Conservation (phyloP, 2,329 filamentous ascomycete genomes). For the Exophiala sp. region DNA sequence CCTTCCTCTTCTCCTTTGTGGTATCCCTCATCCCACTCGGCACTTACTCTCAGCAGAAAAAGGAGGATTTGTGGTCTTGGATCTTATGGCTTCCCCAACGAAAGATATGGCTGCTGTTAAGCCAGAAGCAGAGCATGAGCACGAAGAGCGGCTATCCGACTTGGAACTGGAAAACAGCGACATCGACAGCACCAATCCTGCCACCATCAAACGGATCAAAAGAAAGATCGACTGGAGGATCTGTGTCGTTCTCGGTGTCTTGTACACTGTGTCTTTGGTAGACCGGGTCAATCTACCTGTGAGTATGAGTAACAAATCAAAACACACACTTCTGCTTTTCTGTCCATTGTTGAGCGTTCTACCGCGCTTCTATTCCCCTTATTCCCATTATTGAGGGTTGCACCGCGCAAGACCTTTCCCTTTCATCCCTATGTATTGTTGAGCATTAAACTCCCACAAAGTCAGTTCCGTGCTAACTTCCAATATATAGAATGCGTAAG, state of each 20-base stretch:
- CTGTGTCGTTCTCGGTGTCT: slow-evolving; percentile 7
- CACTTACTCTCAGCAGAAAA: too few relatives aligned
- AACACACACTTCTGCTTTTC: too few relatives aligned
- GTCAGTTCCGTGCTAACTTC: not conserved
- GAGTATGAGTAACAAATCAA: not conserved
- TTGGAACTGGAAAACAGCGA: not conserved
- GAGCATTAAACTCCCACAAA: too few relatives aligned
- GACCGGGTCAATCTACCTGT: slow-evolving; percentile 13
- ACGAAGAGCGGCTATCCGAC: not conserved
- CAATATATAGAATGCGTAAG: slow-evolving; percentile 1
- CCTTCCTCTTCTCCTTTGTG: too few relatives aligned
- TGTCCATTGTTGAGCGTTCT: too few relatives aligned
- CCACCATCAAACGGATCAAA: slow-evolving; percentile 2
- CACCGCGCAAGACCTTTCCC: too few relatives aligned
- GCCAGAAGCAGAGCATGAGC: slow-evolving; percentile 1
- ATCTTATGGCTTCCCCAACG: not conserved
- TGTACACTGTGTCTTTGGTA: slow-evolving; percentile 5
- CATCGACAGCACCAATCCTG: not conserved
- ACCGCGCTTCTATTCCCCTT: too few relatives aligned
- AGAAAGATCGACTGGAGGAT: slow-evolving; percentile 7
- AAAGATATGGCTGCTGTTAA: slow-evolving; percentile 1
- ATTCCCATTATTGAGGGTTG: too few relatives aligned
- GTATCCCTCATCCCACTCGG: too few relatives aligned
- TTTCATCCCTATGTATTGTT: too few relatives aligned
- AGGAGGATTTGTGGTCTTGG: too few relatives aligned